Evolutionary conservation across 306 rosid genomes (phyloP).

Genomic region (Cicer yamashitae): DNA sequence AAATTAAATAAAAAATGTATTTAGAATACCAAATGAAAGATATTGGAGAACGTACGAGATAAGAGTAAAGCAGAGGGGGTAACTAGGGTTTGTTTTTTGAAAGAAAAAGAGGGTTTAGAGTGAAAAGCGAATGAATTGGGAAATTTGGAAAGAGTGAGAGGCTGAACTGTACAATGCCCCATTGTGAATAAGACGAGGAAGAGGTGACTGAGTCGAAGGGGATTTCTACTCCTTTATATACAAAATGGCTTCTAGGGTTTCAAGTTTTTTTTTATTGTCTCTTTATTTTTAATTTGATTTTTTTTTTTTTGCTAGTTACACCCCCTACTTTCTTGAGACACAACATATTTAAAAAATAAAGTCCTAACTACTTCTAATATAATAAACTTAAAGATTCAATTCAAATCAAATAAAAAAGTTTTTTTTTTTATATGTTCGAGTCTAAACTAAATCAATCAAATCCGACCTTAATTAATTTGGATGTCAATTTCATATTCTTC

Average conservation of each 20-base stretch:
- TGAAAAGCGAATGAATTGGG: conserved; percentile 1
- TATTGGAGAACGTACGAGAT: conserved; percentile 46
- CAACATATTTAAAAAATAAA: too few relatives aligned
- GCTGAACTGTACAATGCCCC: conserved; percentile 46
- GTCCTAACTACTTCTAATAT: too few relatives aligned
- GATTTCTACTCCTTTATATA: conserved; percentile 24
- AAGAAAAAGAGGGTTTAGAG: conserved; percentile 30
- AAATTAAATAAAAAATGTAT: neutral
- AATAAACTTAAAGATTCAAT: too few relatives aligned
- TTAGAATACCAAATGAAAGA: conserved; percentile 26
- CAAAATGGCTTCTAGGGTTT: conserved; percentile 47
- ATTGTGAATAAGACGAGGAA: neutral
- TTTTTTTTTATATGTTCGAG: too few relatives aligned
- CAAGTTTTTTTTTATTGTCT: neutral
- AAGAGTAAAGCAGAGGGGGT: conserved; percentile 6
- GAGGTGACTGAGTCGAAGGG: neutral
- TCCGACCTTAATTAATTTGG: too few relatives aligned
- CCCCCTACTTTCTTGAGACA: too few relatives aligned
- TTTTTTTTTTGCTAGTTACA: neutral
- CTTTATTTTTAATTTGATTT: neutral
- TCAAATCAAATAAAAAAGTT: too few relatives aligned
- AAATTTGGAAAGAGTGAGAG: conserved; percentile 41
- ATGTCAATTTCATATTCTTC: too few relatives aligned
- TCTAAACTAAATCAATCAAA: too few relatives aligned
- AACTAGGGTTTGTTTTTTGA: neutral